phyloP scores from a whole-genome alignment of 768 basidiomycete genomes.

The Austroboletus eburneus region DNA sequence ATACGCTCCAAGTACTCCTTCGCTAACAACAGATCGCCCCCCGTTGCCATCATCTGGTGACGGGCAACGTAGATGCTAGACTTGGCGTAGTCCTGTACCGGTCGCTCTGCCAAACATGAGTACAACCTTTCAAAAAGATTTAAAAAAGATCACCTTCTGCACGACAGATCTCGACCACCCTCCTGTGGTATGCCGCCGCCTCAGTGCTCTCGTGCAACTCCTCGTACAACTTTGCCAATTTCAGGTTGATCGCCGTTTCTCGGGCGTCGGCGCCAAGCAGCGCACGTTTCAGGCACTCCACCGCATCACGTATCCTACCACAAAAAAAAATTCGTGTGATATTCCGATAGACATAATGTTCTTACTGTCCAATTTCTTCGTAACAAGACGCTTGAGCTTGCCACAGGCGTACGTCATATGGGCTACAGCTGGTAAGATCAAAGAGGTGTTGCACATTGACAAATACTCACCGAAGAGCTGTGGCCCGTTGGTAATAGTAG shows the following conservation, averaged over 20 bases:
- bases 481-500: conserved; percentile 95
- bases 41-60: conserved; percentile 59
- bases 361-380: conserved; percentile 82
- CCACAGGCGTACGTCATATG: conserved; percentile 96
- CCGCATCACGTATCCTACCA: conserved; percentile 76
- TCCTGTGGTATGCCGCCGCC: conserved; percentile 76
- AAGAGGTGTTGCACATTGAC: neutral
- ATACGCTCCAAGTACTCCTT: conserved; percentile 70
- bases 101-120: conserved; percentile 42
- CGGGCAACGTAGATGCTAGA: conserved; percentile 85
- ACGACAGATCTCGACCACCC: conserved; percentile 64
- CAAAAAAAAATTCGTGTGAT: neutral
- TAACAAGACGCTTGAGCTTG: conserved; percentile 92
- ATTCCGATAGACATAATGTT: conserved; percentile 1
- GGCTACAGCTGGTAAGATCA: conserved; percentile 42
- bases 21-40: conserved; percentile 67
- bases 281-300: conserved; percentile 88
- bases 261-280: conserved; percentile 75
- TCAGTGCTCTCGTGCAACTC: conserved; percentile 61
- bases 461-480: conserved; percentile 68
- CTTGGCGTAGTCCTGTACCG: conserved; percentile 74
- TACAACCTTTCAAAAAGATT: no score
- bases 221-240: conserved; percentile 68
- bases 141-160: conserved; percentile 44
- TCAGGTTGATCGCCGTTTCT: conserved; percentile 69